Evolutionary conservation across 495 filamentous ascomycete species (phyloP).

Genomic region (Chaetomium cochliodes): DNA sequence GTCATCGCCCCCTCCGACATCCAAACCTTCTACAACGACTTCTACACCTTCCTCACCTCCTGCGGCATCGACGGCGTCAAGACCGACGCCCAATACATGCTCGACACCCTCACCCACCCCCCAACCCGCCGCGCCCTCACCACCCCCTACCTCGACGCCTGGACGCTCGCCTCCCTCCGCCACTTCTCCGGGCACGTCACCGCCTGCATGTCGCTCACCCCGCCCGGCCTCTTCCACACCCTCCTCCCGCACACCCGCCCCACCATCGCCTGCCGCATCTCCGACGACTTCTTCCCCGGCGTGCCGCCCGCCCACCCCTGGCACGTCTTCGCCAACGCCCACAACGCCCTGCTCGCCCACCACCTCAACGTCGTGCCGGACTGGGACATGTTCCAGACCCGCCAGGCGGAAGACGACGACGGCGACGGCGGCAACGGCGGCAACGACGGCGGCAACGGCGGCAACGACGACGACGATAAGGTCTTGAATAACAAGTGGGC

Average conservation of each 20-base stretch:
- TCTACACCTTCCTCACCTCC: conserved; percentile 73
- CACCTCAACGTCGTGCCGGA: conserved; percentile 64
- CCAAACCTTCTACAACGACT: conserved; percentile 78
- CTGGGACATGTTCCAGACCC: conserved; percentile 99
- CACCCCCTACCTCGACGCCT: conserved; percentile 78
- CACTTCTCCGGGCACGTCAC: conserved; percentile 77
- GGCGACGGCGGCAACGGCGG: no score
- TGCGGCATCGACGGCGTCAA: conserved; percentile 81
- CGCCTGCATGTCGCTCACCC: conserved; percentile 88
- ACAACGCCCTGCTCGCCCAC: conserved; percentile 79
- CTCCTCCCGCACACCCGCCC: conserved; percentile 67
- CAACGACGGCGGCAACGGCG: no score
- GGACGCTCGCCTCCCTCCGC: conserved; percentile 71
- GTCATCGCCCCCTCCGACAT: conserved; percentile 73
- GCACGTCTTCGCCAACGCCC: conserved; percentile 92
- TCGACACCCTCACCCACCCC: conserved; percentile 71
- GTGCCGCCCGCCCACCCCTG: conserved; percentile 70
- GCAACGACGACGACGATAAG: no score
- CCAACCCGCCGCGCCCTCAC: conserved; percentile 65
- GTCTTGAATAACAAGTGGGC: no score
- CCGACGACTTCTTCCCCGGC: conserved; percentile 90
- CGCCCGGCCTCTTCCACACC: conserved; percentile 79
- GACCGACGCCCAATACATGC: conserved; percentile 83
- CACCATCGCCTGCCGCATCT: conserved; percentile 73
- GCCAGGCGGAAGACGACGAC: conserved; percentile 42